Evolutionary conservation across 495 filamentous ascomycete species (phyloP), one percentile per base, ranked within the genome.

Genomic region (Aspergillus cristatus): DNA sequence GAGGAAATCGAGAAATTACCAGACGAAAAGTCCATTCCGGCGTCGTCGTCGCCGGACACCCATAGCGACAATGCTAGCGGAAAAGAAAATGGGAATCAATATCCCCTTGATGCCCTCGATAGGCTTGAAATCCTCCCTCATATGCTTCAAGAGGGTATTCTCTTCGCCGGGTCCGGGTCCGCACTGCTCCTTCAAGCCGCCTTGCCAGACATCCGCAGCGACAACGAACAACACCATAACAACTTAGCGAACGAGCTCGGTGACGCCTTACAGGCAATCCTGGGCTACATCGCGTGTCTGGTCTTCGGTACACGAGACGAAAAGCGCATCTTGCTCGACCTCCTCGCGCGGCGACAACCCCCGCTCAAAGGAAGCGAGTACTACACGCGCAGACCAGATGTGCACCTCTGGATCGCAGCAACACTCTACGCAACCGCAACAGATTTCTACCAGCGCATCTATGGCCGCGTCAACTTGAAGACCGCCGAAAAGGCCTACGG

Each of bases 371-470:
- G 40, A 14, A 52, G 40, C 24, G 45, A 51, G 14, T 49, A 45
- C 29, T 47, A 50, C 34, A 34, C 52, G 8, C 41, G 54, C 25
- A 41, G 58, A 13, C 52, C 57, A 7, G 20, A 40, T 3, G 41
- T 55, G 7, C 50, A 60, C 34, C 50, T 58, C 34, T 67, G 63
- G 63, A 48, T 62, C 24, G 48, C 60, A 1, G 63, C 63, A 0
- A 65, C 62, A 1, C 35, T 65, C 34, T 67, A 67, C 38, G 58
- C 58, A 15, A 67, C 62, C 15, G 51, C 60, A 12, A 65, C 63
- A 1, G 63, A 65, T 28, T 54, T 64, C 44, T 67, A 65, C 47
- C 62, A 67, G 46, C 62, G 63, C 16, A 51, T 65, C 37, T 63
- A 65, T 34, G 60, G 60, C 6, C 47, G 50, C 12, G 53, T 65